These are phyloP conservation scores for Syncephalastrum monosporum DNA, from an alignment of 371 early-diverging fungal genomes.

Conservation along the genomic window DNA sequence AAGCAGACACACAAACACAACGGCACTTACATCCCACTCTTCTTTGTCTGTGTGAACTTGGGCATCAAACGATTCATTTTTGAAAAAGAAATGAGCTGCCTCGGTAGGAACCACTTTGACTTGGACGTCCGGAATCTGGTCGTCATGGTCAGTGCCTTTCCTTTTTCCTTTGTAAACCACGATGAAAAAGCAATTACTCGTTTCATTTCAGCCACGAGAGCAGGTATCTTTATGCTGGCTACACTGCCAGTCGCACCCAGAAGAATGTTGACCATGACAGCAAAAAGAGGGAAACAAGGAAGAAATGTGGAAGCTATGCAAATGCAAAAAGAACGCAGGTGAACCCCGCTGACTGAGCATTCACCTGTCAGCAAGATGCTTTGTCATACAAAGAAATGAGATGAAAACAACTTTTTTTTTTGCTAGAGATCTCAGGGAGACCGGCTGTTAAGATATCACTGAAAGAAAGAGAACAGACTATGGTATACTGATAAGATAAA, in stretches of 20 bases:
- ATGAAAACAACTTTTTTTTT: no score
- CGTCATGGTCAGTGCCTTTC: slow-evolving; percentile 7
- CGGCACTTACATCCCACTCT: slow-evolving; percentile 76
- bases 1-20: neutral
- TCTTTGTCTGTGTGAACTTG: slow-evolving; percentile 76
- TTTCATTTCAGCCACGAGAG: slow-evolving; percentile 56
- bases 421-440: no score
- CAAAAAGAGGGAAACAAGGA: neutral
- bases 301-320: no score
- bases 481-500: no score
- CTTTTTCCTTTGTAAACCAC: neutral
- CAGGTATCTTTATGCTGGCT: slow-evolving; percentile 85
- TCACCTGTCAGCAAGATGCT: no score
- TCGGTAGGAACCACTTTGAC: slow-evolving; percentile 75
- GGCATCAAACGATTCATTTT: slow-evolving; percentile 45
- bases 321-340: no score
- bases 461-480: no score
- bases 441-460: no score
- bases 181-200: slow-evolving; percentile 26
- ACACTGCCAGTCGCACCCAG: slow-evolving; percentile 91
- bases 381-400: no score
- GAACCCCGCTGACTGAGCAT: no score
- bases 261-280: slow-evolving; percentile 50
- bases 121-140: slow-evolving; percentile 41
- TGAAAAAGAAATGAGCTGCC: slow-evolving; percentile 82